These are phyloP conservation scores for Panaeolus papilionaceus DNA, from an alignment of 768 basidiomycete genomes.

Conservation along the genomic window DNA sequence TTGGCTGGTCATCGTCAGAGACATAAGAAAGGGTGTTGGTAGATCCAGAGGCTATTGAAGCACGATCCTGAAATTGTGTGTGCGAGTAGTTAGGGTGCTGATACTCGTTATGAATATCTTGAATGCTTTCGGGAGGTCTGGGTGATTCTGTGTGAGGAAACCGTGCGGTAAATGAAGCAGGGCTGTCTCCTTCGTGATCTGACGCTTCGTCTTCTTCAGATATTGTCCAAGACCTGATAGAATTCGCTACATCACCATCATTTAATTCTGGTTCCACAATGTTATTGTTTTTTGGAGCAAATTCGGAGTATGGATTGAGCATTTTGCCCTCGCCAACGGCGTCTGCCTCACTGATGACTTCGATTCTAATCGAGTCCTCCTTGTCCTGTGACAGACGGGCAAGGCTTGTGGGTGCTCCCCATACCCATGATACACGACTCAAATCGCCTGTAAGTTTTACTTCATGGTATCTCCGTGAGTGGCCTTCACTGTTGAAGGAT, in stretches of 20 bases:
- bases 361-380: constrained; percentile 3
- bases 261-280: constrained; percentile 1
- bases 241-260: background rate
- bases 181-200: background rate
- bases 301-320: constrained; percentile 1
- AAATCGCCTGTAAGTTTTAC: background rate
- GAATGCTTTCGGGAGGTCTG: background rate
- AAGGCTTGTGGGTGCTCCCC: background rate
- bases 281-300: background rate
- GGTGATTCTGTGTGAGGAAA: constrained; percentile 2
- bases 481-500: background rate
- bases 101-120: background rate
- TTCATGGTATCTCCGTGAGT: background rate
- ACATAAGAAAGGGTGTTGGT: constrained; percentile 3
- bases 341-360: background rate
- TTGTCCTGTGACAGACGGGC: background rate
- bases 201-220: background rate
- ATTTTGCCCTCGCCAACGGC: background rate
- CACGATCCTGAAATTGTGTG: constrained; percentile 4
- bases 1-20: background rate
- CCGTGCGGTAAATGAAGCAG: constrained; percentile 3
- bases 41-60: background rate
- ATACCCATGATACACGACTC: constrained; percentile 6
- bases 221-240: background rate
- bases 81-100: background rate